Evolutionary conservation across 345 rosid species (phyloP).

Genomic region (Bruguiera sexangula): DNA sequence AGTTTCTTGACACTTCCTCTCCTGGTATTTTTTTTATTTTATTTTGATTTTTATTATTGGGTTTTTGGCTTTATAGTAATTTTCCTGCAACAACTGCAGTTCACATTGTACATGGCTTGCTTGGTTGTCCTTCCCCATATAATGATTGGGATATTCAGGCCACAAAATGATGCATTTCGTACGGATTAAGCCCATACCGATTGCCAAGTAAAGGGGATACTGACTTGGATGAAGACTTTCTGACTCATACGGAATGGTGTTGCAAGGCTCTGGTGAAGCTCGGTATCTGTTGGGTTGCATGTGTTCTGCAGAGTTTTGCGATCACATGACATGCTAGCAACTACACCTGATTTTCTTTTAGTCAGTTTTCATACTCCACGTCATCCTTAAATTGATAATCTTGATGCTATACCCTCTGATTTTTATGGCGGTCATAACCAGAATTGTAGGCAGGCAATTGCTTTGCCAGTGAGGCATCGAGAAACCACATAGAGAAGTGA

Average conservation of each 20-base stretch:
- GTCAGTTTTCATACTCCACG: slow-evolving; percentile 3
- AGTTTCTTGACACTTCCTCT: slow-evolving; percentile 93
- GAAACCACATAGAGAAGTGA: not conserved
- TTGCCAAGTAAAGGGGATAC: slow-evolving; percentile 22
- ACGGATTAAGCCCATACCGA: slow-evolving; percentile 50
- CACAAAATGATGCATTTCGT: slow-evolving; percentile 58
- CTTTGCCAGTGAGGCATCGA: not conserved
- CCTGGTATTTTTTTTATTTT: slow-evolving; percentile 48
- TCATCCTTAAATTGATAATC: not conserved
- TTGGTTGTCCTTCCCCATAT: slow-evolving; percentile 74
- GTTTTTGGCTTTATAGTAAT: slow-evolving; percentile 11
- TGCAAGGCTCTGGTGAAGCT: slow-evolving; percentile 9
- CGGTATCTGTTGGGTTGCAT: slow-evolving; percentile 1
- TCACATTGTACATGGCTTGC: slow-evolving; percentile 91
- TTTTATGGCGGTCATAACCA: not conserved
- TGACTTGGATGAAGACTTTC: slow-evolving; percentile 26
- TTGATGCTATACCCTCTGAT: slow-evolving; percentile 9
- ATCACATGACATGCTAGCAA: slow-evolving; percentile 5
- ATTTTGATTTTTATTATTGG: not conserved
- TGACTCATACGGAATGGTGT: slow-evolving; percentile 15
- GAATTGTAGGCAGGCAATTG: not conserved
- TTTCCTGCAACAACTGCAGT: slow-evolving; percentile 45
- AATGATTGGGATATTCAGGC: slow-evolving; percentile 66
- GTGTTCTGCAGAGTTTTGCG: slow-evolving; percentile 15
- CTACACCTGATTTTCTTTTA: slow-evolving; percentile 22